Evolutionary conservation across 331 rosid genomes (phyloP), one percentile per base, ranked within the genome.

Genomic region (Arachis monticola): DNA sequence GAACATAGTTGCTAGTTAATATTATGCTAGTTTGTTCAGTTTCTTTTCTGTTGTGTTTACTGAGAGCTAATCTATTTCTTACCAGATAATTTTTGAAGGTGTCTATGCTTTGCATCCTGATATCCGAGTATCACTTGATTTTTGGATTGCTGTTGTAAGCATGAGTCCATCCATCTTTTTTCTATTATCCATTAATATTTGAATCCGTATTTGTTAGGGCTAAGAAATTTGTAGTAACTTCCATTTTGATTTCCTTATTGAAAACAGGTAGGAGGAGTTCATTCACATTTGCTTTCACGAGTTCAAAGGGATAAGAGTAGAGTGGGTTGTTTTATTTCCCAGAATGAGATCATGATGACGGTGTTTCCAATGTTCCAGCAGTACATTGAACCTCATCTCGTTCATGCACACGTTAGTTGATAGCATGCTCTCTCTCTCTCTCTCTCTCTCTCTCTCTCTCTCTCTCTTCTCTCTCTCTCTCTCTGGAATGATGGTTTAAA

Each of bases 61-160:
- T 79, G 69, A 81, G 38, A 52, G 31, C 64, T 62, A 38, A 27
- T 64, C 2, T 80, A 67, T 77, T 81, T 60, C 40, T 35, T 35
- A 71, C 47, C 97, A 95, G 97, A 86, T 95, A 76, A 90, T 95
- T 80, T 90, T 95, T 67, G 99, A 95, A 92, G 99, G 99, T 74
- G 92, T 95, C 73, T 92, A 90, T 90, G 97, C 99, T 60, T 69
- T 95, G 87, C 97, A 95, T 90, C 97, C 99, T 17, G 87, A 90
- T 83, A 92, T 95, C 79, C 83, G 99, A 83, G 77, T 73, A 80
- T 95, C 99, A 48, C 93, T 95, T 66, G 97, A 95, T 87, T 77
- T 95, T 78, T 95, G 99, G 99, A 86, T 95, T 85, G 99, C 97
- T 85, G 97, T 95, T 75, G 99, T 95, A 88, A 90, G 97, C 80